Evolutionary conservation across 192 early-diverging fungal genomes (phyloP).

Genomic region (Coemansia aciculifera): DNA sequence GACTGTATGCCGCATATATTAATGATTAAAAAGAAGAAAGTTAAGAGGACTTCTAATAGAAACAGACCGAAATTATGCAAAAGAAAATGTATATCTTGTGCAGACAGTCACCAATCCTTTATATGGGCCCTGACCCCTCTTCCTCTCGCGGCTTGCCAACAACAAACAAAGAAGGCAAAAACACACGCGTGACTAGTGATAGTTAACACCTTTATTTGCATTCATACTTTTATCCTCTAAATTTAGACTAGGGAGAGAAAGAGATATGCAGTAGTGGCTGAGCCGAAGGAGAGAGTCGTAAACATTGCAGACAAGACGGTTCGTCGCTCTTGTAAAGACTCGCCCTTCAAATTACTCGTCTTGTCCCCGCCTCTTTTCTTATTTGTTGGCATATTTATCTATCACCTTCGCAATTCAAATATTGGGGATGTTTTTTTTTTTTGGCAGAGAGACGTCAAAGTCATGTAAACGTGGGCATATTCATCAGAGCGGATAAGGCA

Average conservation of each 20-base stretch:
- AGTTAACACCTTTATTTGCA: background rate
- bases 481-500: background rate
- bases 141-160: background rate
- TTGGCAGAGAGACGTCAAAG: background rate
- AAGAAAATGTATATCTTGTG: too few relatives aligned
- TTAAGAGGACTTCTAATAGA: too few relatives aligned
- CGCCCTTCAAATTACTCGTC: background rate
- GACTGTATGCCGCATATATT: too few relatives aligned
- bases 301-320: background rate
- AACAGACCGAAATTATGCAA: too few relatives aligned
- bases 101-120: background rate
- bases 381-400: background rate
- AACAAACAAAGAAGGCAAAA: background rate
- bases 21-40: too few relatives aligned
- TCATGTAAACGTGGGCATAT: background rate
- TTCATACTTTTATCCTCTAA: background rate
- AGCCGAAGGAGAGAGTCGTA: background rate
- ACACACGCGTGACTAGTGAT: background rate
- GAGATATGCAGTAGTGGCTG: background rate
- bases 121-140: background rate
- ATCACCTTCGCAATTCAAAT: constrained; percentile 3
- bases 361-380: background rate
- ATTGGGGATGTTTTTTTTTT: background rate
- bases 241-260: background rate
- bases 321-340: background rate